Conservation (phyloP, 192 early-diverging fungal genomes). For the Linnemannia exigua region DNA sequence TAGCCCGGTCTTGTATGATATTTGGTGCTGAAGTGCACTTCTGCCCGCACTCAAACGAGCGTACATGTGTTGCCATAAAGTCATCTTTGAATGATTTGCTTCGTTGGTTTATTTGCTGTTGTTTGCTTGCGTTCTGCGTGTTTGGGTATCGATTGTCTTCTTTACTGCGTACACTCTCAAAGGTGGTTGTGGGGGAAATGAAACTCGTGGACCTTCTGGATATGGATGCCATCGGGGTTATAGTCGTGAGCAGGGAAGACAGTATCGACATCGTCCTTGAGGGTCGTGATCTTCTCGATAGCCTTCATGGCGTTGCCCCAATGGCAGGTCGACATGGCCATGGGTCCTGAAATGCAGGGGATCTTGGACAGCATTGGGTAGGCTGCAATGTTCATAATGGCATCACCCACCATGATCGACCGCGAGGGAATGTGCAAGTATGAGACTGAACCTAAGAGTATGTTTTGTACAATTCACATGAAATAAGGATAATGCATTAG, state of each 20-base stretch:
- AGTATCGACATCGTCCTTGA: slow-evolving; percentile 41
- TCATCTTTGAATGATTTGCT: too few relatives aligned
- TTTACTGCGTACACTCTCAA: not conserved
- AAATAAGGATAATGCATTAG: not conserved
- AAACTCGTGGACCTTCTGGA: slow-evolving; percentile 53
- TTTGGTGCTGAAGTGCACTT: too few relatives aligned
- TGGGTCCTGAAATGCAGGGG: slow-evolving; percentile 28
- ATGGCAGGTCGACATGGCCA: slow-evolving; percentile 40
- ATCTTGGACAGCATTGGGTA: slow-evolving; percentile 42
- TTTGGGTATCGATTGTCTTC: not conserved
- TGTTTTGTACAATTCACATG: not conserved
- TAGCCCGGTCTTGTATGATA: too few relatives aligned
- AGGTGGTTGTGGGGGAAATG: slow-evolving; percentile 3
- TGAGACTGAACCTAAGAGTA: slow-evolving; percentile 50
- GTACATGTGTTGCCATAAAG: too few relatives aligned
- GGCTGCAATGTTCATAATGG: slow-evolving; percentile 50
- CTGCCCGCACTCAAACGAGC: too few relatives aligned
- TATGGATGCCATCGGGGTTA: slow-evolving; percentile 43
- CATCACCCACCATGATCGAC: slow-evolving; percentile 55
- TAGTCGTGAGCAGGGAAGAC: slow-evolving; percentile 58
- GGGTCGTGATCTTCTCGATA: slow-evolving; percentile 44
- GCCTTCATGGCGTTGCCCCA: slow-evolving; percentile 46
- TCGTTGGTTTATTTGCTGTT: not conserved
- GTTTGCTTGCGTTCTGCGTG: not conserved
- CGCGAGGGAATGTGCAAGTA: slow-evolving; percentile 53